phyloP scores from a whole-genome alignment of 208 protist genomes.

The Leishmania turanica region DNA sequence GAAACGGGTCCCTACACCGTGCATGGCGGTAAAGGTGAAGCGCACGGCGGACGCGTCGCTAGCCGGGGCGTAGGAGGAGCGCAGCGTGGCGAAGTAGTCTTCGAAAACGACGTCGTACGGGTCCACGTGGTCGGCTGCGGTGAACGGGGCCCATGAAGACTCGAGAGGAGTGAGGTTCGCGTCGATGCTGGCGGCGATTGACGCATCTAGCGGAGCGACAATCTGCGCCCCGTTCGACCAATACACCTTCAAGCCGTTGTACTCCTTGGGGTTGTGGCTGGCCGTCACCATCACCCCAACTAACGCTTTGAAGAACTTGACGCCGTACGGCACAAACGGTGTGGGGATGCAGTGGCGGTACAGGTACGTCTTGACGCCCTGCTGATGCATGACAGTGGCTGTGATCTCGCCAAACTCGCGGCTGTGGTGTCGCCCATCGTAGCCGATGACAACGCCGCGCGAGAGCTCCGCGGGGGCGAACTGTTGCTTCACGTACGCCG shows the following conservation, averaged over 20 bases:
- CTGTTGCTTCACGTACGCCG: conserved; percentile 52
- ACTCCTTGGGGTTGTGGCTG: conserved; percentile 98
- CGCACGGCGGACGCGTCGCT: conserved; percentile 30
- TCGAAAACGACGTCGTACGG: conserved; percentile 57
- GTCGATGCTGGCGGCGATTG: conserved; percentile 90
- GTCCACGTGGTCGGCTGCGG: conserved; percentile 44
- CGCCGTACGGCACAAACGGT: conserved; percentile 91
- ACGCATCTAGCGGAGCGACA: conserved; percentile 94
- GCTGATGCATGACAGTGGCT: conserved; percentile 85
- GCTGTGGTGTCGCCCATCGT: conserved; percentile 96
- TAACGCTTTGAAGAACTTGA: conserved; percentile 52
- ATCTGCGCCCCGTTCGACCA: conserved; percentile 97
- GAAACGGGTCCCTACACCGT: conserved; percentile 96
- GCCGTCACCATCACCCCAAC: conserved; percentile 98
- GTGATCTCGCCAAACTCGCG: conserved; percentile 87
- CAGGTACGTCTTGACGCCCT: conserved; percentile 86
- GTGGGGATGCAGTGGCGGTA: conserved; percentile 89
- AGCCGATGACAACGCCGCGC: conserved; percentile 92
- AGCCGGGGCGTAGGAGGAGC: conserved; percentile 37
- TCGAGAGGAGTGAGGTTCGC: conserved; percentile 84
- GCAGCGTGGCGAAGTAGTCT: conserved; percentile 67
- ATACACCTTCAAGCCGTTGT: conserved; percentile 99
- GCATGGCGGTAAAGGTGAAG: conserved; percentile 87
- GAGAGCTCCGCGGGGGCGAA: conserved; percentile 39
- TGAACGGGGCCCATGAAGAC: conserved; percentile 54